Evolutionary conservation across 208 protist genomes (phyloP).

Genomic region (Trypanosoma rangeli): DNA sequence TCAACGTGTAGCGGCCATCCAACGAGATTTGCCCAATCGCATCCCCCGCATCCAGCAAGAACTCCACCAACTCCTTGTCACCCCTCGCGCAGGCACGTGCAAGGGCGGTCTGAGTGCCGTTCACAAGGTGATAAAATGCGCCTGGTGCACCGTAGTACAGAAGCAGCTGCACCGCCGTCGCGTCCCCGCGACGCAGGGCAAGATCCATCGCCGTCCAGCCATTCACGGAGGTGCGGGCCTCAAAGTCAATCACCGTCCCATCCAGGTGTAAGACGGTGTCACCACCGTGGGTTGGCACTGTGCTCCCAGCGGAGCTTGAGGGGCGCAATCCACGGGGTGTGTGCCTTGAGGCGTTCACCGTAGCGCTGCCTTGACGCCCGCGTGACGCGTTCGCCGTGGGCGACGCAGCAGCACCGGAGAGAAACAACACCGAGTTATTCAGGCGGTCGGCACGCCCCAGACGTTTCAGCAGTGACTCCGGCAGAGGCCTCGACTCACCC

Average conservation of each 20-base stretch:
- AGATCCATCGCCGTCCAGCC: constrained; percentile 37
- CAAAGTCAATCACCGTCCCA: constrained; percentile 37
- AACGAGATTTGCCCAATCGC: constrained; percentile 49
- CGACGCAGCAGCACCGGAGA: constrained; percentile 14
- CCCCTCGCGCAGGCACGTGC: constrained; percentile 63
- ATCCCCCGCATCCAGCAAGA: constrained; percentile 62
- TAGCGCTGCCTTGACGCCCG: background rate
- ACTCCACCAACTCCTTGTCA: constrained; percentile 55
- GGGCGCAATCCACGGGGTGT: background rate
- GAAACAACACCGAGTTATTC: background rate
- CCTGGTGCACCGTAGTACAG: constrained; percentile 49
- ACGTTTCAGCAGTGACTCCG: constrained; percentile 18
- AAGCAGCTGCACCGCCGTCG: constrained; percentile 48
- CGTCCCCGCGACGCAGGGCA: constrained; percentile 41
- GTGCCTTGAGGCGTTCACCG: background rate
- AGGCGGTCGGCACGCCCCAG: background rate
- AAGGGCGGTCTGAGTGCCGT: constrained; percentile 58
- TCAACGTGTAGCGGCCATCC: constrained; percentile 84
- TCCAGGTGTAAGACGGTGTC: constrained; percentile 19
- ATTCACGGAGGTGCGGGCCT: constrained; percentile 23
- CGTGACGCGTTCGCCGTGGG: constrained; percentile 1
- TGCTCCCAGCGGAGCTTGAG: background rate
- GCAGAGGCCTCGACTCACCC: constrained; percentile 28
- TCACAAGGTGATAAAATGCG: constrained; percentile 37
- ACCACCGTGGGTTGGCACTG: background rate